Conservation (phyloP, 225 moss, liverwort and hornwort genomes). For the Physcomitrellopsis africana region DNA sequence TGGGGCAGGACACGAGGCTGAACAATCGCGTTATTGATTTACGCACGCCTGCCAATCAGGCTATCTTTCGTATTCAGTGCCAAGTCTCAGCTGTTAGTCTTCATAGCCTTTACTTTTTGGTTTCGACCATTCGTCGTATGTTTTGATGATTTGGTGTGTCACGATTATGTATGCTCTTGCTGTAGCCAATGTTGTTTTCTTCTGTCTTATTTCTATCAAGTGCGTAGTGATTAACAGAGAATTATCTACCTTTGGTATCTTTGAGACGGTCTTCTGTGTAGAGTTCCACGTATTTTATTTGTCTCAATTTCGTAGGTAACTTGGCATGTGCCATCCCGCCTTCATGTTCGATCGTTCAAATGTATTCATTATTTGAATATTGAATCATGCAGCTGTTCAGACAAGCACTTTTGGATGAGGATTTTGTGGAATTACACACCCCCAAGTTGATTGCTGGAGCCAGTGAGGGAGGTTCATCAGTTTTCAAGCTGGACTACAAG, state of each 20-base stretch:
- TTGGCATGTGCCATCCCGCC: neutral
- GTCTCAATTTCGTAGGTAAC: neutral
- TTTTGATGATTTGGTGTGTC: neutral
- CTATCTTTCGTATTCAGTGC: slow-evolving; percentile 83
- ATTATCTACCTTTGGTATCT: neutral
- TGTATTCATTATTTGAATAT: slow-evolving; percentile 11
- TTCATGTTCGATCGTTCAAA: slow-evolving; percentile 1
- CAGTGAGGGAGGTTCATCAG: slow-evolving; percentile 91
- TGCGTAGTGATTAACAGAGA: neutral
- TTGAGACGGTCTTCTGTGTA: neutral
- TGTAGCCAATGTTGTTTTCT: neutral
- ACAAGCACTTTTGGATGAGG: slow-evolving; percentile 69
- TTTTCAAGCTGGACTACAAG: slow-evolving; percentile 89
- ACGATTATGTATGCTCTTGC: neutral
- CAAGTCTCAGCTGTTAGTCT: slow-evolving; percentile 69
- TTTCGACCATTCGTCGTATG: neutral
- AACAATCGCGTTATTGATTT: slow-evolving; percentile 87
- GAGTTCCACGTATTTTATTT: neutral
- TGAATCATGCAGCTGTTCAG: slow-evolving; percentile 70
- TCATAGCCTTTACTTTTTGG: neutral
- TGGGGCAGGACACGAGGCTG: slow-evolving; percentile 84
- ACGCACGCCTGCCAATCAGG: slow-evolving; percentile 92
- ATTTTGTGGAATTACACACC: slow-evolving; percentile 86
- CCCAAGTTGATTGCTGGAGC: slow-evolving; percentile 93
- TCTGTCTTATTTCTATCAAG: neutral